Evolutionary conservation across 1,139 yeast genomes (phyloP).

Genomic region (Schizosaccharomyces versatilis): DNA sequence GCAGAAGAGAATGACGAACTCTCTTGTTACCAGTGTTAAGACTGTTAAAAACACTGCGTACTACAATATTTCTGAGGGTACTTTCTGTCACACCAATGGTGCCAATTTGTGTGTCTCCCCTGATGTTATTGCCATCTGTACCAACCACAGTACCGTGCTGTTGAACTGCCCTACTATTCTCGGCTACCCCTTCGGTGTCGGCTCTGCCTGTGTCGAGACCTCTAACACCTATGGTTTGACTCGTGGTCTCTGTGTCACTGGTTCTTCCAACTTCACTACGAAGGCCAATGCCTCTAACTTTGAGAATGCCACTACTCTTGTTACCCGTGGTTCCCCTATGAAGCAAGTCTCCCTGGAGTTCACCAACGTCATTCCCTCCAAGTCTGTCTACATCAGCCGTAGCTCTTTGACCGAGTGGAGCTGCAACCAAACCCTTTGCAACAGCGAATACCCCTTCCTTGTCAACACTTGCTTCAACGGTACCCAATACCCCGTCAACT

Average conservation of each 20-base stretch:
- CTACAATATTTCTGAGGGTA: background rate
- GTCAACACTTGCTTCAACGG: constrained; percentile 4
- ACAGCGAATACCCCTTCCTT: background rate
- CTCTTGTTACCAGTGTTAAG: too few relatives aligned
- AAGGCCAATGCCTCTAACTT: background rate
- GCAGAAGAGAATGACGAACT: too few relatives aligned
- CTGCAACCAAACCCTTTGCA: background rate
- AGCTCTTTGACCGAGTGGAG: background rate
- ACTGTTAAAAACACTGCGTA: background rate
- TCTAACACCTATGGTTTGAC: background rate
- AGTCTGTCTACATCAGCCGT: background rate
- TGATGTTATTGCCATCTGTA: constrained; percentile 2
- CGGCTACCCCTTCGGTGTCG: background rate
- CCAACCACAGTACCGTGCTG: constrained; percentile 2
- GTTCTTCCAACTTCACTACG: background rate
- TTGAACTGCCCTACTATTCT: constrained; percentile 1
- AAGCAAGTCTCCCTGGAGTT: background rate
- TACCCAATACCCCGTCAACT: constrained; percentile 3
- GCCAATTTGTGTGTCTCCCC: constrained; percentile 1
- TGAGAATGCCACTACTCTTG: background rate
- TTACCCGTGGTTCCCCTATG: background rate
- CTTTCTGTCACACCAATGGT: background rate
- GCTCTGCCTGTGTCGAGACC: constrained; percentile 1
- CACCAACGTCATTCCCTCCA: background rate
- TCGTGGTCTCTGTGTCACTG: background rate